Percentiles rank a stretch among this genome's conserved stretches.
Conservation (phyloP, 495 filamentous ascomycete genomes). For the Poronia punctata region DNA sequence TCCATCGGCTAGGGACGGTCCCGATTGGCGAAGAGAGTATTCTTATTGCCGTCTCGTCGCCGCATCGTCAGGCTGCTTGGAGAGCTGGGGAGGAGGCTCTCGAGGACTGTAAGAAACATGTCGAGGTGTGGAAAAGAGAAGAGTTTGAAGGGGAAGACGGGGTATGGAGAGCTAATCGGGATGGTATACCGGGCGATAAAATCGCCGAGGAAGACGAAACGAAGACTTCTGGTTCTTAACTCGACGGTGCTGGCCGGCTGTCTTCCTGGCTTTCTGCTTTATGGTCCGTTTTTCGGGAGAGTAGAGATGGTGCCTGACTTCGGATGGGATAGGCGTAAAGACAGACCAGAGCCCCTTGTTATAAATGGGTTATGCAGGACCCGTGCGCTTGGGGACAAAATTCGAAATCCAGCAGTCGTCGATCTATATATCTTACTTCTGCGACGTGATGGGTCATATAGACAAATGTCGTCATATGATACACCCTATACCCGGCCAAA, state of each 20-base stretch:
- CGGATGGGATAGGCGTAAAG: too few relatives aligned
- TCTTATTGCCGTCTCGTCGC: constrained; percentile 75
- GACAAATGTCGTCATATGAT: too few relatives aligned
- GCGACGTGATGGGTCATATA: too few relatives aligned
- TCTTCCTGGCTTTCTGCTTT: neutral
- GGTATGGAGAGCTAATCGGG: constrained; percentile 88
- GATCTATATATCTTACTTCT: too few relatives aligned
- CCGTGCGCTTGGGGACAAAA: too few relatives aligned
- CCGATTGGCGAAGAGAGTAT: constrained; percentile 90
- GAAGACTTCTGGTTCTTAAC: neutral
- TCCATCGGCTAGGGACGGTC: constrained; percentile 80
- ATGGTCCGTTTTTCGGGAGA: too few relatives aligned
- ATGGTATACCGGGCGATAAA: constrained; percentile 53
- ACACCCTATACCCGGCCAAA: too few relatives aligned
- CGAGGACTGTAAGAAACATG: constrained; percentile 75
- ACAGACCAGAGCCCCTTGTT: too few relatives aligned
- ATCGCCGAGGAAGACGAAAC: constrained; percentile 21
- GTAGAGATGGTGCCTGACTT: too few relatives aligned
- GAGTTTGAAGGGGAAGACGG: constrained; percentile 72
- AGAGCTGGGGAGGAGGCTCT: constrained; percentile 81
- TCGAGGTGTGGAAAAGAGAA: constrained; percentile 95
- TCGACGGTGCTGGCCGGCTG: neutral
- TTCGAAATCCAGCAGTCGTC: too few relatives aligned
- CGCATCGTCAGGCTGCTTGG: constrained; percentile 88
- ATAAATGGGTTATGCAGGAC: too few relatives aligned